A percentile compares a stretch with the other conserved stretches of the same genome.
These are phyloP conservation scores for Fusarium vanettenii DNA, from an alignment of 2,329 filamentous ascomycete genomes.

Conservation along the genomic window DNA sequence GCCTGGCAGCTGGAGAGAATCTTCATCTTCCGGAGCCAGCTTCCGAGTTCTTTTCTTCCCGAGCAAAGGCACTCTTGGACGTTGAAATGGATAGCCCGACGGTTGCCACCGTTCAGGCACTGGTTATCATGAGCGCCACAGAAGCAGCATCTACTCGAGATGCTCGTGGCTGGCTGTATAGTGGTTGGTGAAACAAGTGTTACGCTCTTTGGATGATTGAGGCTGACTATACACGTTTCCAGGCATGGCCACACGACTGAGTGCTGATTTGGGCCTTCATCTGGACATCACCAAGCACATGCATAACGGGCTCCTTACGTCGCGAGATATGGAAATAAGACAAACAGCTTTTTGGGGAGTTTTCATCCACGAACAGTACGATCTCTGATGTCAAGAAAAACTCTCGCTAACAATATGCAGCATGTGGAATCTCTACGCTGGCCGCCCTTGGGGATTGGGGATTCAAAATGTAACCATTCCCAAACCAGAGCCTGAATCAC, in stretches of 20 bases:
- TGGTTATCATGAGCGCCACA: constrained; percentile 35
- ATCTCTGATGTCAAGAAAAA: not conserved
- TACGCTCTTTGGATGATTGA: not conserved
- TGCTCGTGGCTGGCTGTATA: constrained; percentile 40
- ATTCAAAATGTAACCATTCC: constrained; percentile 28
- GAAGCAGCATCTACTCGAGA: constrained; percentile 35
- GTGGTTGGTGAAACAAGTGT: constrained; percentile 17
- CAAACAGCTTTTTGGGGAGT: constrained; percentile 31
- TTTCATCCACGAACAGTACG: constrained; percentile 23
- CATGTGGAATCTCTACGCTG: constrained; percentile 32
- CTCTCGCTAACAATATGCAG: not conserved
- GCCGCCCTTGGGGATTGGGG: constrained; percentile 32
- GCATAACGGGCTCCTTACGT: constrained; percentile 1
- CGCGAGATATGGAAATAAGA: constrained; percentile 20
- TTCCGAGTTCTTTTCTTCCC: constrained; percentile 33
- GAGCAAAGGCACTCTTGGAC: constrained; percentile 38
- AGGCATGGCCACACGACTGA: constrained; percentile 30
- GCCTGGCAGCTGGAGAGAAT: not conserved
- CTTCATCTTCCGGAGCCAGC: not conserved
- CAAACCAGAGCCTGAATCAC: not conserved
- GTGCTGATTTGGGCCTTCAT: constrained; percentile 30
- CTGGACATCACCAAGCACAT: constrained; percentile 19
- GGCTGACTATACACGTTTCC: not conserved
- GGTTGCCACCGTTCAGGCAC: constrained; percentile 36
- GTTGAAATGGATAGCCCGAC: constrained; percentile 38